Percentiles rank a stretch among this genome's conserved stretches.
These are phyloP conservation scores for Kwoniella shivajii DNA, from an alignment of 1,284 basidiomycete species.

Conservation along the genomic window DNA sequence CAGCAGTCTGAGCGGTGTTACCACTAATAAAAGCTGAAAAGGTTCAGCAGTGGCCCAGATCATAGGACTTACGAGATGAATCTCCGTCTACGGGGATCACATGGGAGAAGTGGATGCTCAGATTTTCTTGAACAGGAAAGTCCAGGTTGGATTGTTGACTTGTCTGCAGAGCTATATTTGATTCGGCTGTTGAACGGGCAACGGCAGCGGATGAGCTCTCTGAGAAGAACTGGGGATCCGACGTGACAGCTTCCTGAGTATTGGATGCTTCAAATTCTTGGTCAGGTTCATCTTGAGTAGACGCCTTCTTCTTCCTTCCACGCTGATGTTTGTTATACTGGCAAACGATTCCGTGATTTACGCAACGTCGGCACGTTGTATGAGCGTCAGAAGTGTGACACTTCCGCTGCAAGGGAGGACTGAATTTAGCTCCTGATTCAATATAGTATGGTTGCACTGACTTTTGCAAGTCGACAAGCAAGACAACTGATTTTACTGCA, in stretches of 20 bases:
- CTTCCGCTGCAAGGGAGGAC: slow-evolving; percentile 23
- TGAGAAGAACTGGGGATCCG: too few relatives aligned
- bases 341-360: slow-evolving; percentile 28
- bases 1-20: not conserved
- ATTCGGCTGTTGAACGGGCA: too few relatives aligned
- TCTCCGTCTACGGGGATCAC: slow-evolving; percentile 34
- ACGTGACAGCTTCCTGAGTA: too few relatives aligned
- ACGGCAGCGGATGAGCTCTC: too few relatives aligned
- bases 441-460: slow-evolving; percentile 2
- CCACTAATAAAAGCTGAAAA: not conserved
- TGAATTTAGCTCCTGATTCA: not conserved
- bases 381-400: slow-evolving; percentile 28
- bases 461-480: slow-evolving; percentile 34
- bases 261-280: not conserved
- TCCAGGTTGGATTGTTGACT: too few relatives aligned
- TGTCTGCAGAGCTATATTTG: too few relatives aligned
- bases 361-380: slow-evolving; percentile 30
- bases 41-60: not conserved
- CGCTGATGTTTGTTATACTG: slow-evolving; percentile 34
- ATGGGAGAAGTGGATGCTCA: slow-evolving; percentile 31
- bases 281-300: not conserved
- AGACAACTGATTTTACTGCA: slow-evolving; percentile 22
- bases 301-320: slow-evolving; percentile 25
- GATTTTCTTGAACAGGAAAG: not conserved
- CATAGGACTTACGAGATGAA: slow-evolving; percentile 25